A percentile compares a stretch with the other conserved stretches of the same genome.
Conservation (phyloP, 495 filamentous ascomycete species). For the Penicillium pulvis region DNA sequence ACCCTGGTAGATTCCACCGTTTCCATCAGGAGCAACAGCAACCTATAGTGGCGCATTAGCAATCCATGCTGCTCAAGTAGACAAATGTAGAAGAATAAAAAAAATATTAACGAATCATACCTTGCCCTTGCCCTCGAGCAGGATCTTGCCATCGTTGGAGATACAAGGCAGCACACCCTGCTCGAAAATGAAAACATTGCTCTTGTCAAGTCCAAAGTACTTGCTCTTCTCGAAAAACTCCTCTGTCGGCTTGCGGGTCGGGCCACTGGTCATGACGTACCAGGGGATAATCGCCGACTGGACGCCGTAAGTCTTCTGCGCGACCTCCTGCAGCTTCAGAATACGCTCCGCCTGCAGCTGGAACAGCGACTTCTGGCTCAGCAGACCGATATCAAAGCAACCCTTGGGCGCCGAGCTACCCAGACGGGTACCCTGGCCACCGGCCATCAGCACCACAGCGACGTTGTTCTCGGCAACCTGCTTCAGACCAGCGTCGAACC, state of each 20-base stretch:
- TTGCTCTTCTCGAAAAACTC: constrained; percentile 86
- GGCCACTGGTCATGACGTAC: constrained; percentile 99
- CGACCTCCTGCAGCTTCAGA: constrained; percentile 78
- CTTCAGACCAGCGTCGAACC: constrained; percentile 83
- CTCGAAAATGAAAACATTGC: constrained; percentile 92
- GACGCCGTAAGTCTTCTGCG: constrained; percentile 68
- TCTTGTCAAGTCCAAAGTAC: constrained; percentile 85
- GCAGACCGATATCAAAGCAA: constrained; percentile 92
- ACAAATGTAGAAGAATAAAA: not conserved
- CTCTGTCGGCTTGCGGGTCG: constrained; percentile 90
- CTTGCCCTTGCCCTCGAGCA: constrained; percentile 87
- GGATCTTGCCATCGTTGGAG: constrained; percentile 95
- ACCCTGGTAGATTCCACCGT: constrained; percentile 95
- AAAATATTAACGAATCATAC: constrained; percentile 45
- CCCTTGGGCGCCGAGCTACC: constrained; percentile 96
- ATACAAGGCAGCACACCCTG: constrained; percentile 97
- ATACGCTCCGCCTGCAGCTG: constrained; percentile 97
- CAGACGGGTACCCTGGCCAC: constrained; percentile 92
- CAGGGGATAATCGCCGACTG: constrained; percentile 79
- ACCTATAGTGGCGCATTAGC: constrained; percentile 46
- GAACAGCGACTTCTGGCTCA: constrained; percentile 92
- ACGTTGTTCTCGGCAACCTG: constrained; percentile 87
- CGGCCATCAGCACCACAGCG: constrained; percentile 94
- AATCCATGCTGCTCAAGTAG: not conserved
- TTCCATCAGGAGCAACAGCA: constrained; percentile 97